Conservation (phyloP, 345 rosid species). For the Ricinus communis region DNA sequence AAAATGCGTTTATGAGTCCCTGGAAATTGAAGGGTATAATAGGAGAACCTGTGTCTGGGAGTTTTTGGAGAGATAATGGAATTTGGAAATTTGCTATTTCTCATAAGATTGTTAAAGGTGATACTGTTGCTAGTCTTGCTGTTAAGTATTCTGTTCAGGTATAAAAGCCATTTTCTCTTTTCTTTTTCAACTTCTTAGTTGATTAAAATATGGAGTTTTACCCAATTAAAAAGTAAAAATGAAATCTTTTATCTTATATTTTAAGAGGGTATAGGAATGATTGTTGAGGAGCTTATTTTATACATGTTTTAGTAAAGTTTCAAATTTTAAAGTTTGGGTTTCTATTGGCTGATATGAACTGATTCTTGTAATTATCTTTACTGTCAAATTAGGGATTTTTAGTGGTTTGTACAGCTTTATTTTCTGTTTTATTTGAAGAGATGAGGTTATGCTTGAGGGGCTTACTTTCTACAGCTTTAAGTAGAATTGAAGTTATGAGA, state of each 20-base stretch:
- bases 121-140: constrained; percentile 70
- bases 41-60: constrained; percentile 51
- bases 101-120: constrained; percentile 63
- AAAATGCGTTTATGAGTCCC: constrained; percentile 53
- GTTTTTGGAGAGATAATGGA: constrained; percentile 80
- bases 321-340: neutral
- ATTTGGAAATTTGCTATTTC: constrained; percentile 76
- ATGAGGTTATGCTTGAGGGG: no score
- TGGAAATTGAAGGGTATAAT: constrained; percentile 65
- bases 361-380: neutral
- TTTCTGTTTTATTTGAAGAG: no score
- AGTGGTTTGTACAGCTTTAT: no score
- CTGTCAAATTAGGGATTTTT: no score
- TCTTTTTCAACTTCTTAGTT: neutral
- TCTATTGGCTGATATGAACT: neutral
- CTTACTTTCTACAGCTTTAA: no score
- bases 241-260: neutral
- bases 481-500: neutral
- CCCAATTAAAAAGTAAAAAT: no score
- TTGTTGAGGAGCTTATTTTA: no score
- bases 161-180: neutral
- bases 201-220: neutral
- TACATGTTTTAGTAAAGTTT: no score
- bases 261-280: neutral
- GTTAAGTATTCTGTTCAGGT: constrained; percentile 95